A percentile compares a stretch with the other conserved stretches of the same genome.
phyloP scores from a whole-genome alignment of 495 filamentous ascomycete species.

The Annulohypoxylon nitens region DNA sequence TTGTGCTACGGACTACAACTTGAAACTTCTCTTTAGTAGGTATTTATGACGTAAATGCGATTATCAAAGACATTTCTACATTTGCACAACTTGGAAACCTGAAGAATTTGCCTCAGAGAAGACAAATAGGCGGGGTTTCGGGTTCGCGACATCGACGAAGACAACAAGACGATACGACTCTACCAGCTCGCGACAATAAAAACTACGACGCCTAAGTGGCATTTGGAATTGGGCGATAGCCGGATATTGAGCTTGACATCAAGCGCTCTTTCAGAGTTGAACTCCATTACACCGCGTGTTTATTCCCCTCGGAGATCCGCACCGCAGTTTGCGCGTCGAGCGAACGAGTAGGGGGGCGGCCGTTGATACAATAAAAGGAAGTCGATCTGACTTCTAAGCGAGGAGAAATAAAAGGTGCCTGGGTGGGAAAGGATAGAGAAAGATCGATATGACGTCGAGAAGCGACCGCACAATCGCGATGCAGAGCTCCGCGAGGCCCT shows the following conservation, averaged over 20 bases:
- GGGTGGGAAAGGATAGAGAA: background rate
- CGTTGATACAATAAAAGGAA: background rate
- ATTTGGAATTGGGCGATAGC: background rate
- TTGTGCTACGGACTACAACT: background rate
- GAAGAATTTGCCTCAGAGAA: too few species aligned
- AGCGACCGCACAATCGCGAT: conserved; percentile 42
- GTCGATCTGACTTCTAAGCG: background rate
- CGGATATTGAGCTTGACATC: background rate
- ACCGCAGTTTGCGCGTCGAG: background rate
- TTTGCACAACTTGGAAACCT: too few species aligned
- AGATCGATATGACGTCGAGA: conserved; percentile 38
- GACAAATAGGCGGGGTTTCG: too few species aligned
- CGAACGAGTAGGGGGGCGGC: background rate
- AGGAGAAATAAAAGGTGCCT: background rate
- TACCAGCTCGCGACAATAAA: background rate
- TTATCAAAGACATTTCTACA: too few species aligned
- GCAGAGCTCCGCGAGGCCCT: conserved; percentile 42
- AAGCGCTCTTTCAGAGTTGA: too few species aligned
- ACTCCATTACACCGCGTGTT: background rate
- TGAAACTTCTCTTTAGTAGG: too few species aligned
- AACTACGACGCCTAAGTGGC: background rate
- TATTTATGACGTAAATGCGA: too few species aligned
- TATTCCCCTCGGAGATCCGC: background rate
- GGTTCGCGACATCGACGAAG: background rate
- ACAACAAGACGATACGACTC: background rate